Percentiles rank a stretch among this genome's conserved stretches.
phyloP scores from a whole-genome alignment of 1,284 basidiomycete species.

The Pholiota adiposa region DNA sequence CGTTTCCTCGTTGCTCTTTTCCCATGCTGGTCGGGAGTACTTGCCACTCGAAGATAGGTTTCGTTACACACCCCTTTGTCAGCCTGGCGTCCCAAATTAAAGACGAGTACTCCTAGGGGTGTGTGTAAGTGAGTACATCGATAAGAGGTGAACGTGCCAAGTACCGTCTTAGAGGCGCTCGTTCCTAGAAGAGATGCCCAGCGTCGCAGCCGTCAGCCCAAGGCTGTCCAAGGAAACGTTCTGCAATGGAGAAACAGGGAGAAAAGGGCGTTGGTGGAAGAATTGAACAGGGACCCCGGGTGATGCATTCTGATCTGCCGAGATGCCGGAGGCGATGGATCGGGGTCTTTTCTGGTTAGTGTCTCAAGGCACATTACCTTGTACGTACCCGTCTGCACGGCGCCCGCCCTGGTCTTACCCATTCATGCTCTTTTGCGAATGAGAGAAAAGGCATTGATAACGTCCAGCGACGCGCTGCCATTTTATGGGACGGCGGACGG shows the following conservation, averaged over 20 bases:
- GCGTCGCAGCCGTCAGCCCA: neutral
- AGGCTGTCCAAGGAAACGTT: neutral
- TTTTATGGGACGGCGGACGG: neutral
- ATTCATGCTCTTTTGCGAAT: neutral
- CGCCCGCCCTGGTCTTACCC: neutral
- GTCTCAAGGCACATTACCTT: neutral
- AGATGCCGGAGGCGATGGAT: neutral
- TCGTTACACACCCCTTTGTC: too few species aligned
- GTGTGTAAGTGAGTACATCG: neutral
- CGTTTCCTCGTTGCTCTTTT: too few species aligned
- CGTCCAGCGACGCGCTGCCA: neutral
- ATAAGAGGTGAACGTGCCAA: neutral
- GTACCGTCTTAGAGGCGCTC: too few species aligned
- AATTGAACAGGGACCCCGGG: neutral
- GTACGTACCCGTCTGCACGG: neutral
- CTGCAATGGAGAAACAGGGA: neutral
- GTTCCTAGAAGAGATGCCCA: neutral
- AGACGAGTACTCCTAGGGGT: too few species aligned
- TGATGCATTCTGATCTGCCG: neutral
- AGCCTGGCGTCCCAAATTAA: too few species aligned
- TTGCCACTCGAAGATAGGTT: too few species aligned
- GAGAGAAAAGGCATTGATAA: neutral
- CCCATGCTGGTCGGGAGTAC: too few species aligned
- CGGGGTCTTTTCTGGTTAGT: neutral
- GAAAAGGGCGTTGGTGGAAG: neutral